phyloP scores from a whole-genome alignment of 2,329 filamentous ascomycete genomes.

The Sporothrix brasiliensis region DNA sequence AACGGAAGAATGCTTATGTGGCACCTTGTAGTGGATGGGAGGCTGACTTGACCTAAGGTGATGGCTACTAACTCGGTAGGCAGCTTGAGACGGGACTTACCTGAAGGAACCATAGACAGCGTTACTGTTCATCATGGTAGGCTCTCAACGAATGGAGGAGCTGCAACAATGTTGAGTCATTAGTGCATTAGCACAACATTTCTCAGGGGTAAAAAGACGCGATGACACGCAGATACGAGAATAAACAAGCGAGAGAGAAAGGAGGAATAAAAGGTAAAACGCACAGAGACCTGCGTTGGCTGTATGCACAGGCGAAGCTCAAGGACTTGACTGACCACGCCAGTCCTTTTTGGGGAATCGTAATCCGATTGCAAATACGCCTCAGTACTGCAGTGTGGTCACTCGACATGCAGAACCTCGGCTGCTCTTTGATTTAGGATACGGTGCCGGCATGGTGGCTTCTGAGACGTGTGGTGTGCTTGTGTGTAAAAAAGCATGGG shows the following conservation, averaged over 20 bases:
- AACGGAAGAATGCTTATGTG: background rate
- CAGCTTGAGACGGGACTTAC: constrained; percentile 13
- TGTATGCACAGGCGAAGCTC: constrained; percentile 15
- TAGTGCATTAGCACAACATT: constrained; percentile 20
- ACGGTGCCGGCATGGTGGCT: background rate
- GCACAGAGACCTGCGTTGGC: constrained; percentile 14
- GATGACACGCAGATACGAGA: constrained; percentile 30
- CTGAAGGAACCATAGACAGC: constrained; percentile 11
- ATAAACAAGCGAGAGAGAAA: constrained; percentile 11
- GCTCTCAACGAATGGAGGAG: constrained; percentile 19
- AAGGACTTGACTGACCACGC: background rate
- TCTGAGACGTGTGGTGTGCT: background rate
- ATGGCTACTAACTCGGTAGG: background rate
- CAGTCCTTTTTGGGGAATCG: background rate
- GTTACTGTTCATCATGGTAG: background rate
- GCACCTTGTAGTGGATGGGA: background rate
- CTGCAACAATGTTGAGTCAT: background rate
- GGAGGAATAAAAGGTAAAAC: background rate
- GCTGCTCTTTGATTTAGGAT: constrained; percentile 9
- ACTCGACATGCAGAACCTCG: constrained; percentile 2
- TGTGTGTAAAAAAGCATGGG: background rate
- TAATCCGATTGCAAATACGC: background rate
- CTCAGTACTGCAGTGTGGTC: constrained; percentile 1
- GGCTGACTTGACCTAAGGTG: background rate
- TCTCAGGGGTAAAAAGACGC: constrained; percentile 30